Conservation (phyloP, 495 filamentous ascomycete species). For the Talaromyces proteolyticus region DNA sequence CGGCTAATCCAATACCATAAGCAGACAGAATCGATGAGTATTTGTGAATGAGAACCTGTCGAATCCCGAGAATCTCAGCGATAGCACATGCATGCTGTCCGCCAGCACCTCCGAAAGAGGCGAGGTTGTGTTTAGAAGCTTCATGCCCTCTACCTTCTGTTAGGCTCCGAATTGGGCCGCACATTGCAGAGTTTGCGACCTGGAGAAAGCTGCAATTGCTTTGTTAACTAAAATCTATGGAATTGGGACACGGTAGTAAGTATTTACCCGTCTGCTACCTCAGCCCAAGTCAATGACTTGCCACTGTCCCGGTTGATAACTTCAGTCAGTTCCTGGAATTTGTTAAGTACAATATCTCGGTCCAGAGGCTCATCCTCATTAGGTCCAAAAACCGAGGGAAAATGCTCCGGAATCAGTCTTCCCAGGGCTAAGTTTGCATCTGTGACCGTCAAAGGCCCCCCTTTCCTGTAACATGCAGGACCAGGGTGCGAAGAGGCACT, state of each 20-base stretch:
- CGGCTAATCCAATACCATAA: conserved; percentile 46
- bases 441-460: conserved; percentile 41
- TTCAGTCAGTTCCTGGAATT: conserved; percentile 72
- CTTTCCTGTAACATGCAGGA: conserved; percentile 43
- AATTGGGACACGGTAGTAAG: not conserved
- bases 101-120: conserved; percentile 48
- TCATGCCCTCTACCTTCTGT: conserved; percentile 93
- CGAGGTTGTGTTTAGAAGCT: conserved; percentile 61
- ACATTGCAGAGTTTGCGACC: conserved; percentile 95
- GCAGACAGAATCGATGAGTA: conserved; percentile 47
- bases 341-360: conserved; percentile 62
- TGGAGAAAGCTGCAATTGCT: conserved; percentile 62
- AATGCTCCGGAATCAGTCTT: conserved; percentile 87
- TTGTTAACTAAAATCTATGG: not conserved
- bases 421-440: conserved; percentile 45
- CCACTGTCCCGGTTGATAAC: conserved; percentile 30
- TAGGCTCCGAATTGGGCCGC: conserved; percentile 78
- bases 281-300: conserved; percentile 68
- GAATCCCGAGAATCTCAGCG: conserved; percentile 38
- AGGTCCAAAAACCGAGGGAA: conserved; percentile 93
- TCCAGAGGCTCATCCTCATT: conserved; percentile 87
- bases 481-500: conserved; percentile 42
- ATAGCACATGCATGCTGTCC: conserved; percentile 49
- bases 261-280: conserved; percentile 47
- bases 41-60: conserved; percentile 44